A percentile compares a stretch with the other conserved stretches of the same genome.
phyloP scores from a whole-genome alignment of 306 rosid genomes.

The Quillaja saponaria region DNA sequence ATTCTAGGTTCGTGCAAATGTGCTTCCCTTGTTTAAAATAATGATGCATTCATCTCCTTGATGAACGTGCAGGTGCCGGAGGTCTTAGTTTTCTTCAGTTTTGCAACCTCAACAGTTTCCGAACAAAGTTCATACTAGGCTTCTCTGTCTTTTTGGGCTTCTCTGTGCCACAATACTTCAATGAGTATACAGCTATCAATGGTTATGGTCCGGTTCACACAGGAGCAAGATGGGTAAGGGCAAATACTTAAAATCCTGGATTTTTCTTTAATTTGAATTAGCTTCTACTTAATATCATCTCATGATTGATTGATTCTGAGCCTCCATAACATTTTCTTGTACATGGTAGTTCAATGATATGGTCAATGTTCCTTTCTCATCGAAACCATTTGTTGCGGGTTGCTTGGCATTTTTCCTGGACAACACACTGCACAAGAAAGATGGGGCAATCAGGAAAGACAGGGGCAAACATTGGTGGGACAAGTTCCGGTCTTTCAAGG shows the following conservation, averaged over 20 bases:
- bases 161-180: slow-evolving; percentile 93
- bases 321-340: slow-evolving; percentile 17
- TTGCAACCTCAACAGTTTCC: slow-evolving; percentile 93
- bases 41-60: not conserved
- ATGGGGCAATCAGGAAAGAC: slow-evolving; percentile 64
- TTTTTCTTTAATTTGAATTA: not conserved
- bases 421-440: slow-evolving; percentile 77
- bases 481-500: slow-evolving; percentile 74
- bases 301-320: not conserved
- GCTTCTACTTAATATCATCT: slow-evolving; percentile 20
- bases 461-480: slow-evolving; percentile 99
- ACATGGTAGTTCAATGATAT: slow-evolving; percentile 87
- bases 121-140: slow-evolving; percentile 85
- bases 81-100: slow-evolving; percentile 97
- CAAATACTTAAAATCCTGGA: not conserved
- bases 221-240: slow-evolving; percentile 83
- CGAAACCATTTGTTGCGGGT: slow-evolving; percentile 93
- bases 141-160: slow-evolving; percentile 90
- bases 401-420: slow-evolving; percentile 79
- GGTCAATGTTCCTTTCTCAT: slow-evolving; percentile 84
- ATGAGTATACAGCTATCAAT: slow-evolving; percentile 72
- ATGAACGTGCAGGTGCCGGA: slow-evolving; percentile 51
- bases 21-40: too few species aligned
- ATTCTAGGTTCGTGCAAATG: too few species aligned
- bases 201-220: slow-evolving; percentile 96